Evolutionary conservation across 1,284 basidiomycete genomes (phyloP).

Genomic region (Naganishia sp.): DNA sequence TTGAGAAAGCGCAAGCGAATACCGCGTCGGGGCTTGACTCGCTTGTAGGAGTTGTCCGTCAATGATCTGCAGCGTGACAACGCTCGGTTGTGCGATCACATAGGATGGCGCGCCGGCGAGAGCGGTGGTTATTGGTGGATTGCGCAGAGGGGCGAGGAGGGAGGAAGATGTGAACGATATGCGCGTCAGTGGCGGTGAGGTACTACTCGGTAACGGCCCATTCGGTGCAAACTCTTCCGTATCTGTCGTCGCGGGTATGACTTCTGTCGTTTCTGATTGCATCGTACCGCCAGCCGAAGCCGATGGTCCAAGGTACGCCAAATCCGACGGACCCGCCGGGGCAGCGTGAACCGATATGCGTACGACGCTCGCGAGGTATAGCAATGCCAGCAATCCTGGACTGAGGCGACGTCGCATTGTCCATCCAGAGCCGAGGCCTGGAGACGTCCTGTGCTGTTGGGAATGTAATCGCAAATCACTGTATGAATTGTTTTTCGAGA

Average conservation of each 20-base stretch:
- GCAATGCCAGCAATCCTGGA: not conserved
- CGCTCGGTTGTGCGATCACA: conserved; percentile 6
- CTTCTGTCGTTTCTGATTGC: not conserved
- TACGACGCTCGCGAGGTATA: not conserved
- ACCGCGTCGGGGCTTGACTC: not conserved
- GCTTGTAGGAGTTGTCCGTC: conserved; percentile 17
- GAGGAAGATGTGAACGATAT: not conserved
- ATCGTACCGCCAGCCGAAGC: not conserved
- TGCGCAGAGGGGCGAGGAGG: not conserved
- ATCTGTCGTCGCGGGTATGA: not conserved
- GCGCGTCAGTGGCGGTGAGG: not conserved
- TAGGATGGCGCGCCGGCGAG: not conserved
- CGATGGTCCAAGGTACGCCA: not conserved
- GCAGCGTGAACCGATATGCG: no score
- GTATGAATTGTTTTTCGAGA: no score
- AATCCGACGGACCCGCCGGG: not conserved
- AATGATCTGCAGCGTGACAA: conserved; percentile 12
- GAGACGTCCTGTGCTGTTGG: no score
- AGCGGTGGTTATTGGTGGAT: not conserved
- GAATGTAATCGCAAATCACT: no score
- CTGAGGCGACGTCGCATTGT: no score
- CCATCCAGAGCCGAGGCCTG: no score
- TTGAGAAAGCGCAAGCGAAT: conserved; percentile 1
- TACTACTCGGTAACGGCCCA: not conserved
- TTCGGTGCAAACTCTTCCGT: not conserved